Percentiles rank a stretch among this genome's conserved stretches.
These are phyloP conservation scores for Cladosporium oxysporum DNA, from an alignment of 2,329 filamentous ascomycete species.

Conservation along the genomic window DNA sequence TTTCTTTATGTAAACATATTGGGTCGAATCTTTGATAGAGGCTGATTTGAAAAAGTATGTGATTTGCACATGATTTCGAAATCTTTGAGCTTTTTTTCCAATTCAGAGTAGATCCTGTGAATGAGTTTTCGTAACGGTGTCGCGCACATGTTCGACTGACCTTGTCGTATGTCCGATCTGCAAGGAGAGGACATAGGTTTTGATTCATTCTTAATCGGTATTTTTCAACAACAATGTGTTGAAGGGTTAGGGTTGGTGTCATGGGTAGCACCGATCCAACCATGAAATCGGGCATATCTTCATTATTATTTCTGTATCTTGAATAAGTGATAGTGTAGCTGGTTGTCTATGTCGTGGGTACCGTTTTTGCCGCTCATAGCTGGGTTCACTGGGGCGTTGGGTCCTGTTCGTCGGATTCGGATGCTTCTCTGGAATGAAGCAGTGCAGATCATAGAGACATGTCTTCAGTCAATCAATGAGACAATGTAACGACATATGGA, in stretches of 20 bases:
- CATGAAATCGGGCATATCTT: not conserved
- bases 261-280: not conserved
- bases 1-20: conserved; percentile 13
- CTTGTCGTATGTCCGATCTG: not conserved
- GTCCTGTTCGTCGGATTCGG: not conserved
- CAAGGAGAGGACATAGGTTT: not conserved
- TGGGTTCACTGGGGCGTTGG: too few species aligned
- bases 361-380: not conserved
- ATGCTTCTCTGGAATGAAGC: not conserved
- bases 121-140: not conserved
- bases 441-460: too few species aligned
- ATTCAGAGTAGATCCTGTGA: not conserved
- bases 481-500: too few species aligned
- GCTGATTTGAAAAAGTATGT: not conserved
- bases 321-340: not conserved
- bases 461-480: too few species aligned
- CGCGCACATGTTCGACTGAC: fast-evolving
- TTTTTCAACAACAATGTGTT: too few species aligned
- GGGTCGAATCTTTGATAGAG: conserved; percentile 4
- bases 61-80: not conserved
- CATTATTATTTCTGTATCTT: not conserved
- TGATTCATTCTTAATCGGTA: not conserved
- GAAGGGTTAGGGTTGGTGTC: not conserved
- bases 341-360: not conserved
- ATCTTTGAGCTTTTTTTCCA: not conserved